Conservation (phyloP, 345 rosid genomes). For the Geranium brycei region DNA sequence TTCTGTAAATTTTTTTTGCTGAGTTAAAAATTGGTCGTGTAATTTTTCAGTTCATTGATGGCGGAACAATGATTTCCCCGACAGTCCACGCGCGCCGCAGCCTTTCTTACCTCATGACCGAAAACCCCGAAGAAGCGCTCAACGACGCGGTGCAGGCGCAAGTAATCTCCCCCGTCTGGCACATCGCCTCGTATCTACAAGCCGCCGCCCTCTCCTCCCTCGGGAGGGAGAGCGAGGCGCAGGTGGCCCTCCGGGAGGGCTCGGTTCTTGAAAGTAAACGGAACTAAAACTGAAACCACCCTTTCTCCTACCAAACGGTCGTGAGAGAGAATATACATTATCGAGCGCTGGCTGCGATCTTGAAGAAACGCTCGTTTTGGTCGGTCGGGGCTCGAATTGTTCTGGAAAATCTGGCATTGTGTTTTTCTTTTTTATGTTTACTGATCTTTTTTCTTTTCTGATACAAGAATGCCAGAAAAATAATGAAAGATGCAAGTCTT, state of each 20-base stretch:
- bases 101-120: slow-evolving; percentile 51
- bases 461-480: too few species aligned
- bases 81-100: slow-evolving; percentile 67
- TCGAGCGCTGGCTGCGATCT: too few species aligned
- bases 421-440: too few species aligned
- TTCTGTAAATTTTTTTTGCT: neutral
- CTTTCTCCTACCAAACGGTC: neutral
- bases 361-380: too few species aligned
- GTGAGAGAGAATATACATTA: too few species aligned
- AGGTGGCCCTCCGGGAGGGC: slow-evolving; percentile 54
- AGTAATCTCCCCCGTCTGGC: slow-evolving; percentile 64
- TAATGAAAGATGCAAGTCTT: neutral
- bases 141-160: slow-evolving; percentile 67
- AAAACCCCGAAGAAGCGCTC: slow-evolving; percentile 62
- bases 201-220: slow-evolving; percentile 45
- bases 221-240: slow-evolving; percentile 66
- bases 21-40: slow-evolving; percentile 8
- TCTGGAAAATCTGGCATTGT: too few species aligned
- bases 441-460: too few species aligned
- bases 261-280: slow-evolving; percentile 47
- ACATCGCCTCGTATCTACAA: slow-evolving; percentile 65
- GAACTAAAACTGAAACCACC: slow-evolving; percentile 11
- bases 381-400: too few species aligned
- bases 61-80: slow-evolving; percentile 66
- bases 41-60: slow-evolving; percentile 50